Evolutionary conservation across 139 green algal genomes (phyloP), one percentile per base, ranked within the genome.

Genomic region (Micromonas pusilla): DNA sequence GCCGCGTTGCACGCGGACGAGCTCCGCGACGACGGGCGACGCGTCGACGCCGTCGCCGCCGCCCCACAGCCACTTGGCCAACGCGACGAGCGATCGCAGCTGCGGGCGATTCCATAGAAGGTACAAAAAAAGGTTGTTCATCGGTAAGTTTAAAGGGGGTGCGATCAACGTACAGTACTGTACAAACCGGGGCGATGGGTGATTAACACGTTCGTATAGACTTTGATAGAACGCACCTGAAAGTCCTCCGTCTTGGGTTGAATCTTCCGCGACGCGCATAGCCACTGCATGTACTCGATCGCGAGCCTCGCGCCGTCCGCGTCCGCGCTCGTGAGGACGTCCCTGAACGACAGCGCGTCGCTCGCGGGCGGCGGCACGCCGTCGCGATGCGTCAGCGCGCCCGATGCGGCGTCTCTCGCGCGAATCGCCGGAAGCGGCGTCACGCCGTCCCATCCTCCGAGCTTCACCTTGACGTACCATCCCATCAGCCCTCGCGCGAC

Each of bases 241-340:
- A 62, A 60, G 20, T 60, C 68, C 30, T 75, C 68, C 37, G 68
- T 75, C 1, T 34, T 38, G 20, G 37, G 31, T 3, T 38, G 31
- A 33, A 87, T 79, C 0, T 62, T 45, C 3, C 85, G 76, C 63
- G 80, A 72, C 2, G 39, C 53, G 2, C 37, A 6, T 32, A 89
- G 83, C 82, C 85, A 91, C 21, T 88, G 77, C 3, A 86, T 23
- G 70, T 87, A 92, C 13, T 90, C 80, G 66, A 91, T 86, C 2
- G 82, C 80, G 13, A 82, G 21, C 9, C 54, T 33, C 2, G 87
- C 84, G 0, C 74, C 87, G 1, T 78, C 68, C 1, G 80, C 45
- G 6, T 82, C 72, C 0, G 65, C 23, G 13, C 45, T 79, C 0
- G 88, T 85, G 23, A 91, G 23, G 25, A 83, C 37, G 26, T 31